These are phyloP conservation scores for Porpolomopsis calyptriformis DNA, from an alignment of 768 basidiomycete genomes.

Conservation along the genomic window DNA sequence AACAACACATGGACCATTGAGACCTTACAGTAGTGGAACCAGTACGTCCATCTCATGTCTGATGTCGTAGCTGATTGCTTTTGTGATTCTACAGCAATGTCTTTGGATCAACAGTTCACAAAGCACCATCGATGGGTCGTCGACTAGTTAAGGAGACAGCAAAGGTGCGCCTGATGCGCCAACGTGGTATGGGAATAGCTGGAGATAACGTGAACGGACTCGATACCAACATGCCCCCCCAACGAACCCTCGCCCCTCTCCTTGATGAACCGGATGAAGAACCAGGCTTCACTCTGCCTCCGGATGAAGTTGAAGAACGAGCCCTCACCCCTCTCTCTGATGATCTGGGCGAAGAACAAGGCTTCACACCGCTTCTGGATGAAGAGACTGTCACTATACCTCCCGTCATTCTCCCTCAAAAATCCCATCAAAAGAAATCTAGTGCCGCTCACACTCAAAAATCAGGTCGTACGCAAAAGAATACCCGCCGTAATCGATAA, in stretches of 20 bases:
- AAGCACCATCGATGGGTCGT: neutral
- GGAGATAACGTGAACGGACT: neutral
- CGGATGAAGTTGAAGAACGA: too few species aligned
- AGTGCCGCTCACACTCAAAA: neutral
- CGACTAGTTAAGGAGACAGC: neutral
- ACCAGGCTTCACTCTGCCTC: too few species aligned
- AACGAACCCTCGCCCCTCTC: neutral
- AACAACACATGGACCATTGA: neutral
- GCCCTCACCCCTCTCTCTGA: neutral
- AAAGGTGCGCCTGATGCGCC: neutral
- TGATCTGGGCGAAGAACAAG: neutral
- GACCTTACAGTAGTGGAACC: slow-evolving; percentile 6
- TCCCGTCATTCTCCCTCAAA: too few species aligned
- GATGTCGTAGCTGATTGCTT: neutral
- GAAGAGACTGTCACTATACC: too few species aligned
- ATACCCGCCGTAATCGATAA: neutral
- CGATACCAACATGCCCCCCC: neutral
- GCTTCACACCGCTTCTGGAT: too few species aligned
- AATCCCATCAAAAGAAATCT: neutral
- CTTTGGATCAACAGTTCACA: neutral
- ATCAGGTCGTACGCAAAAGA: neutral
- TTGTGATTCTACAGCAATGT: neutral
- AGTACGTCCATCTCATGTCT: neutral
- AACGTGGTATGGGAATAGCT: neutral
- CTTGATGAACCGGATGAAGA: neutral